Base-by-base conservation (phyloP, 345 rosid species). In the Citrus reticulata region DNA sequence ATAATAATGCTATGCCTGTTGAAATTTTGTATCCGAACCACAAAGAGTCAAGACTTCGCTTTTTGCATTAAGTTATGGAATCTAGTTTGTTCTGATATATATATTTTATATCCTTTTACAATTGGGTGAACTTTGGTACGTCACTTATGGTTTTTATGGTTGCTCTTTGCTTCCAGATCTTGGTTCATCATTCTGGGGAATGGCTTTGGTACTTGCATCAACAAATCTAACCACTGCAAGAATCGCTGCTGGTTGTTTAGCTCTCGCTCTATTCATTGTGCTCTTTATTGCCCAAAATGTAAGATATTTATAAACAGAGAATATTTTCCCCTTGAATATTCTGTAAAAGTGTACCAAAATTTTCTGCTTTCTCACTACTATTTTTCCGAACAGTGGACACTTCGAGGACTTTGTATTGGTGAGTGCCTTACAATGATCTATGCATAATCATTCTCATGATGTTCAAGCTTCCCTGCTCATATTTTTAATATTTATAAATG, bases 161-260 rank as follows among this genome's bases (percentile, higher is more conserved):
- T 78, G 57, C 76, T 75, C 37, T 71, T 37, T 68, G 30, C 63
- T 35, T 83, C 72, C 88, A 95, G 99, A 96, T 88, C 93, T 96
- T 77, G 99, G 99, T 39, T 96, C 99, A 37, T 96, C 99, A 62
- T 96, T 96, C 86, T 96, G 99, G 99, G 99, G 99, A 81, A 96
- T 96, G 99, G 88, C 86, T 79, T 88, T 96, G 88, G 89, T 96
- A 75, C 97, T 96, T 84, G 97, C 98, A 77, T 94, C 99, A 5
- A 92, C 99, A 72, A 91, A 94, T 87, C 90, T 92, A 37, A 40
- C 87, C 22, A 87, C 97, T 35, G 97, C 99, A 72, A 91, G 98
- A 86, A 92, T 93, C 79, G 99, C 98, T 72, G 98, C 97, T 20
- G 99, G 87, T 86, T 90, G 98, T 80, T 85, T 96, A 6, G 89